Conservation (phyloP, 2,329 filamentous ascomycete species). For the Pseudocercospora macadamiae region DNA sequence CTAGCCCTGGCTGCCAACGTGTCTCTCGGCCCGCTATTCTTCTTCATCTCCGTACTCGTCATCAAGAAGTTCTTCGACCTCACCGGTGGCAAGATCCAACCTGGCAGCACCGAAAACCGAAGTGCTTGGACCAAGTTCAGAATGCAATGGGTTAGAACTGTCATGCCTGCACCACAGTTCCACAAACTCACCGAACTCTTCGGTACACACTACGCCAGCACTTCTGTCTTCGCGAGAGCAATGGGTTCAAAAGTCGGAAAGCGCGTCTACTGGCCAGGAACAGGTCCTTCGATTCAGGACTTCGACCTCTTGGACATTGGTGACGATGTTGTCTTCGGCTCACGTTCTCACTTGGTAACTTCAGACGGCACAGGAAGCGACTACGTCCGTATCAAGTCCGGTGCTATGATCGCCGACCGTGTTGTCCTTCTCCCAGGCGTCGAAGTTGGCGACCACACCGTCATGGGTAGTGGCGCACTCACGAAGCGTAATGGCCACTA, state of each 20-base stretch:
- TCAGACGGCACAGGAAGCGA: slow-evolving; percentile 57
- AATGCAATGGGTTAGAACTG: slow-evolving; percentile 47
- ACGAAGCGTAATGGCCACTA: slow-evolving; percentile 53
- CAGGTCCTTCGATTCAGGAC: slow-evolving; percentile 57
- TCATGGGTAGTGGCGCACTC: slow-evolving; percentile 59
- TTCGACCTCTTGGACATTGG: slow-evolving; percentile 61
- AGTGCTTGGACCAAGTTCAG: slow-evolving; percentile 50
- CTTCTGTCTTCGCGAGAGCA: slow-evolving; percentile 54
- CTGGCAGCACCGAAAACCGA: slow-evolving; percentile 37
- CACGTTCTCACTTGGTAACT: slow-evolving; percentile 57
- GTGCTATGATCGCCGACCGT: slow-evolving; percentile 61
- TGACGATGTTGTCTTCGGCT: slow-evolving; percentile 63
- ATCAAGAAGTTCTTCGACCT: slow-evolving; percentile 48
- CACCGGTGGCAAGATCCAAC: slow-evolving; percentile 36
- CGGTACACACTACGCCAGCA: slow-evolving; percentile 60
- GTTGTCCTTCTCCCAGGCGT: slow-evolving; percentile 58
- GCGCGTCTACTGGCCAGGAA: slow-evolving; percentile 62
- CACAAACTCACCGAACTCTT: slow-evolving; percentile 56
- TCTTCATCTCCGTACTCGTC: slow-evolving; percentile 48
- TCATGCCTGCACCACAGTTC: slow-evolving; percentile 51
- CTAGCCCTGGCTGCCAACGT: slow-evolving; percentile 49
- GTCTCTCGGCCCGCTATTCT: slow-evolving; percentile 48
- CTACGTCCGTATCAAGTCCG: slow-evolving; percentile 50
- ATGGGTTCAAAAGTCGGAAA: slow-evolving; percentile 58
- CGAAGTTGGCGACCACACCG: slow-evolving; percentile 51